Conservation (phyloP, 768 basidiomycete genomes). For the Lactarius sp. region DNA sequence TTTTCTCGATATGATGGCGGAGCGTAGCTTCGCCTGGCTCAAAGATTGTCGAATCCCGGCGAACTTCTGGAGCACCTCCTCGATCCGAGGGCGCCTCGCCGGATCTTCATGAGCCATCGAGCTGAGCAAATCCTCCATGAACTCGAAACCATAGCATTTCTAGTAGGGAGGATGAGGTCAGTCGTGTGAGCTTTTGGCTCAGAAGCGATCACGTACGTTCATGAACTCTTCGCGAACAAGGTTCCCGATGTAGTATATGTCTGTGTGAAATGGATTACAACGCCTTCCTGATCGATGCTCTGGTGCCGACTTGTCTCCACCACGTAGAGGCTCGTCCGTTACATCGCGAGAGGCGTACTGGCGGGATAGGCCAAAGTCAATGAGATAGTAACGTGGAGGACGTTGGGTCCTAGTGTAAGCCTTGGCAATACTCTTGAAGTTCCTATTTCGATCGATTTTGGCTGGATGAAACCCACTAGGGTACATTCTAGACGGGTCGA, state of each 20-base stretch:
- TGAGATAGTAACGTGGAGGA: not conserved
- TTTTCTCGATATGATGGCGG: not conserved
- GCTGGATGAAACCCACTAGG: not conserved
- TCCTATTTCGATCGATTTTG: not conserved
- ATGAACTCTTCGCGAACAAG: not conserved
- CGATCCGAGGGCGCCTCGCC: not conserved
- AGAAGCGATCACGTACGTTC: not conserved
- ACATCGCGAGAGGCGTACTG: not conserved
- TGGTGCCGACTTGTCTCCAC: not conserved
- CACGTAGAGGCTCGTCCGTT: not conserved
- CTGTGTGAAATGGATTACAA: not conserved
- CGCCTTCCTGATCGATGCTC: not conserved
- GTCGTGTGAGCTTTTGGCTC: not conserved
- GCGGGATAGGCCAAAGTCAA: not conserved
- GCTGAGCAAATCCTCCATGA: not conserved
- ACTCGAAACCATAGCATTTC: not conserved
- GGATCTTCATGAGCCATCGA: not conserved
- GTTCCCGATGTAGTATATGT: not conserved
- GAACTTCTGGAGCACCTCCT: not conserved
- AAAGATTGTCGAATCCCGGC: not conserved
- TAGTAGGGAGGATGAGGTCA: not conserved
- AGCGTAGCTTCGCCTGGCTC: not conserved
- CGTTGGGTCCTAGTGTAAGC: not conserved
- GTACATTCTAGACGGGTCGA: not conserved
- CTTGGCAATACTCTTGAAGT: not conserved